phyloP scores from a whole-genome alignment of 129 eudicot genomes.

The Apium graveolens region DNA sequence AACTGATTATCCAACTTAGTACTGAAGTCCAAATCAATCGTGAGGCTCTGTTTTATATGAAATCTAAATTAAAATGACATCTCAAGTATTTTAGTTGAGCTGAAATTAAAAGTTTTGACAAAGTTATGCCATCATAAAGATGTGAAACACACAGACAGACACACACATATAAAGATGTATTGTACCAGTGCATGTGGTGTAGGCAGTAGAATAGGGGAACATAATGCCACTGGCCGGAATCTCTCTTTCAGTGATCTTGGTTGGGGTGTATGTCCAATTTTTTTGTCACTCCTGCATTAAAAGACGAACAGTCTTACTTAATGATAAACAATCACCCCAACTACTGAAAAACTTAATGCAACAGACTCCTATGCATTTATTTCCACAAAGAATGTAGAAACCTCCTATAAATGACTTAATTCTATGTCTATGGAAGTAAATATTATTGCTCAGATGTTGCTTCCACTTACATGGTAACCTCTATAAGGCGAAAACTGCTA shows the following conservation, averaged over 20 bases:
- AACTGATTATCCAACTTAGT: neutral
- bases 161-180: too few species aligned
- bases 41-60: neutral
- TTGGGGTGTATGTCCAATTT: constrained; percentile 36
- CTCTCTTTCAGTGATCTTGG: constrained; percentile 58
- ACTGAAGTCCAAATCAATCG: neutral
- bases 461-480: constrained; percentile 67
- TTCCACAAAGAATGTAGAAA: neutral
- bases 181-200: constrained; percentile 91
- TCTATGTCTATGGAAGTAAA: neutral
- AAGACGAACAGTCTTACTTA: constrained; percentile 6
- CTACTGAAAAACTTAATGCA: neutral
- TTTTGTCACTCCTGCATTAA: constrained; percentile 65
- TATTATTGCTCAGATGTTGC: neutral
- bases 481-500: constrained; percentile 95
- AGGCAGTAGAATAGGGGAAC: constrained; percentile 86
- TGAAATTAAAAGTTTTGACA: neutral
- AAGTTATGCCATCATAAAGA: neutral
- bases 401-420: neutral
- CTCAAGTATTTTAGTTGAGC: neutral
- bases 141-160: too few species aligned
- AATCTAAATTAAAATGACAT: neutral
- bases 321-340: constrained; percentile 6
- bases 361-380: neutral
- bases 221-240: constrained; percentile 89